These are phyloP conservation scores for Chrysosporium keratinophilum DNA, from an alignment of 2,329 filamentous ascomycete genomes.

Conservation along the genomic window DNA sequence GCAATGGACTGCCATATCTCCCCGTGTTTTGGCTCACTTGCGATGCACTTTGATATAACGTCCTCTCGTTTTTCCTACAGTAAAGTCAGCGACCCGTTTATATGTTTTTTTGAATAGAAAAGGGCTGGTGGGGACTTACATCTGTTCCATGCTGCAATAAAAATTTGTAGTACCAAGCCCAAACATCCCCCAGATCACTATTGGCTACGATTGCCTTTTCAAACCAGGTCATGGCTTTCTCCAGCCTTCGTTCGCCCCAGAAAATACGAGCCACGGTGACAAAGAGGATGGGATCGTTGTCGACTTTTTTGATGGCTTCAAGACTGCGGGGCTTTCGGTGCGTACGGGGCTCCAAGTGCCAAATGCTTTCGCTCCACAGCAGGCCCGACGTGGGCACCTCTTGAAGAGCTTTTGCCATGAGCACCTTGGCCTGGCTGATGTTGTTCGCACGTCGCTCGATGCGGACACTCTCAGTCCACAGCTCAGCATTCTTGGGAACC, in stretches of 20 bases:
- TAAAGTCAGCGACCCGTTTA: constrained; percentile 1
- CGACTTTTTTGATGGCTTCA: constrained; percentile 94
- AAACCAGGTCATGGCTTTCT: constrained; percentile 95
- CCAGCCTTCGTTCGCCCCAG: constrained; percentile 83
- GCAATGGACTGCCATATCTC: constrained; percentile 80
- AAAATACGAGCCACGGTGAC: constrained; percentile 90
- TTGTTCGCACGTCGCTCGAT: constrained; percentile 77
- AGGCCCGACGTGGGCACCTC: constrained; percentile 80
- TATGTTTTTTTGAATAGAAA: constrained; percentile 7
- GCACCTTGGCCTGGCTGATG: constrained; percentile 67
- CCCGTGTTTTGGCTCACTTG: constrained; percentile 81
- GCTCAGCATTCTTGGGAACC: constrained; percentile 68
- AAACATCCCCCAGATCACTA: constrained; percentile 77
- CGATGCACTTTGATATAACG: constrained; percentile 66
- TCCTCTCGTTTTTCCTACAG: constrained; percentile 70
- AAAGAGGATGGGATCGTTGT: constrained; percentile 81
- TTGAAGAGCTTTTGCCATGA: constrained; percentile 89
- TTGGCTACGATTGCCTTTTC: constrained; percentile 88
- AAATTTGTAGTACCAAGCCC: constrained; percentile 98
- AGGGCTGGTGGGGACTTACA: constrained; percentile 29
- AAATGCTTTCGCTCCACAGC: constrained; percentile 90
- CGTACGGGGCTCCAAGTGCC: constrained; percentile 81
- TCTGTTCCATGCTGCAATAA: constrained; percentile 82
- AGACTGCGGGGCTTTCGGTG: constrained; percentile 84
- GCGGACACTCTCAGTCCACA: constrained; percentile 91